Percentiles rank a stretch among this genome's conserved stretches.
Conservation (phyloP, 495 filamentous ascomycete species). For the Pyronema omphalodes region DNA sequence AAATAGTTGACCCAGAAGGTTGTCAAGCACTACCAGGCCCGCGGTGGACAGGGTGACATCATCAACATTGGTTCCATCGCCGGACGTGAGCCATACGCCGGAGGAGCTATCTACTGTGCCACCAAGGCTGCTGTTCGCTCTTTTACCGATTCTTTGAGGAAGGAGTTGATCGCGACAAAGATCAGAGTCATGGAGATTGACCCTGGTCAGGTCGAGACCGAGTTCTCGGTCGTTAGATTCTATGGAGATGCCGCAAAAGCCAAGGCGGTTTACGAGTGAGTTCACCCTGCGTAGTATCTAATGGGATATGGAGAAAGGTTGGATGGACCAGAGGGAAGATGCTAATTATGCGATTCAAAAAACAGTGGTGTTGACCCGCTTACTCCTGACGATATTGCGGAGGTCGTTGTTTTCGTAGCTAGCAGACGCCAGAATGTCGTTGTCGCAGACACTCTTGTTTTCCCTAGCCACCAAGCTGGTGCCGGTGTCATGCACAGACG, state of each 20-base stretch:
- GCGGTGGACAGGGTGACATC: conserved; percentile 76
- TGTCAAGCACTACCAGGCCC: conserved; percentile 65
- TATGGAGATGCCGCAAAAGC: conserved; percentile 85
- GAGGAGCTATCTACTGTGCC: conserved; percentile 90
- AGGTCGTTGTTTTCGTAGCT: conserved; percentile 81
- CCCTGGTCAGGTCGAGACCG: conserved; percentile 93
- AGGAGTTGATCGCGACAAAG: conserved; percentile 70
- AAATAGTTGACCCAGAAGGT: conserved; percentile 72
- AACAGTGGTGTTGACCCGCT: conserved; percentile 68
- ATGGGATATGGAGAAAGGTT: too few relatives aligned
- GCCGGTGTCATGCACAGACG: conserved; percentile 15
- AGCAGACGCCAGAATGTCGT: conserved; percentile 87
- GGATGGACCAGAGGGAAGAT: not conserved
- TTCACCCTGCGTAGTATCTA: conserved; percentile 9
- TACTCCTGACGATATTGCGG: conserved; percentile 86
- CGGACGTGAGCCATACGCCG: conserved; percentile 73
- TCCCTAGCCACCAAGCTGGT: conserved; percentile 75
- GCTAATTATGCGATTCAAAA: conserved; percentile 10
- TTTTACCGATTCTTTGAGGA: conserved; percentile 77
- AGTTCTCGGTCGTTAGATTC: conserved; percentile 88
- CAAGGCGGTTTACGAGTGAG: conserved; percentile 86
- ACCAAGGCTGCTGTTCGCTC: conserved; percentile 82
- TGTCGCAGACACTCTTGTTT: conserved; percentile 78
- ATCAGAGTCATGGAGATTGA: conserved; percentile 86
- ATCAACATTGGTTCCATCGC: conserved; percentile 96